Base-by-base conservation (phyloP, 169 alveolate genomes). In the Eimeria sp. region DNA sequence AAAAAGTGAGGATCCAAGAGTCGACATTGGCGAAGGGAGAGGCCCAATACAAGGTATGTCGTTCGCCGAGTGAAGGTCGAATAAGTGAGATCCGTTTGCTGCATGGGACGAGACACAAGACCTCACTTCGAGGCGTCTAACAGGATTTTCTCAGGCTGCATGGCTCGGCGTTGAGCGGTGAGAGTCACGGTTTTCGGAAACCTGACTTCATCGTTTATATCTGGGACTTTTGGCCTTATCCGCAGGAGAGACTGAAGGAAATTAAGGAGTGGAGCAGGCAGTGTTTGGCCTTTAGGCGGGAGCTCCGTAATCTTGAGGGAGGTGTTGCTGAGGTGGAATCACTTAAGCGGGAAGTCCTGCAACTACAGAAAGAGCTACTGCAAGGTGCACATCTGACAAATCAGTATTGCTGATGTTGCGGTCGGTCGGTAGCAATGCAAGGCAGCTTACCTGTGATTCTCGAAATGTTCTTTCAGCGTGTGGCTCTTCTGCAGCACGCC, bases 1-100 rank as follows among this genome's bases (percentile, higher is more conserved):
- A 99, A 97, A 98, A 99, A 97, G 98, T 99, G 78, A 99, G 98
- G 97, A 98, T 99, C 68, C 97, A 98, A 83, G 98, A 98, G 96
- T 97, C 98, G 62, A 98, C 99, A 33, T 96, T 99, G 85, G 98
- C 98, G 82, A 98, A 97, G 96, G 99, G 99, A n/a, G 99, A 99
- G 91, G 98, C 97, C 64, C 97, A 97, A 91, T 95, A 93, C 89
- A 89, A 90, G 78, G 96, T 95, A 43, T 20, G 95, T 60, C 9
- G 18, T 23, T 37, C 25, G 14, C 27, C 37, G 37, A 23, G 27
- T 54, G 40, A 78, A 1, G 6, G 18, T 58, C 71, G 49, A 49
- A 52, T 49, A 2, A 23, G 46, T n/a, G 46, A 18, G 46, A 30
- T 46, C 66, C 25, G 40, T 37, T 10, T 56, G 33, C 46, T 33